Percentiles rank a stretch among this genome's conserved stretches.
Conservation (phyloP, 1,284 basidiomycete genomes). For the Inonotus hispidus region DNA sequence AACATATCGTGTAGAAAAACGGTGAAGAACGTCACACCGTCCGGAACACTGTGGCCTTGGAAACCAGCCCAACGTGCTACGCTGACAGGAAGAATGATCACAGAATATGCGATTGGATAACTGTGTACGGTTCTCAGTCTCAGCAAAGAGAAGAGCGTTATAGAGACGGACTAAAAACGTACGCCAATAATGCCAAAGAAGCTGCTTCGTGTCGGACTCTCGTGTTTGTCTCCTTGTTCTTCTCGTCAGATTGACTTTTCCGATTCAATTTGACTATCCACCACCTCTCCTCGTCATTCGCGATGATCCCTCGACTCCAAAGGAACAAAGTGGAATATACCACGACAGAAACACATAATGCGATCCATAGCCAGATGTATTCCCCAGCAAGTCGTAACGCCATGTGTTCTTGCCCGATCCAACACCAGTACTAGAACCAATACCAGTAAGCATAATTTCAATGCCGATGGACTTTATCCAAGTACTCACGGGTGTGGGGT, state of each 20-base stretch:
- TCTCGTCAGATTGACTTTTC: neutral
- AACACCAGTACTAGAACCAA: constrained; percentile 36
- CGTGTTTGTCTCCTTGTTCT: neutral
- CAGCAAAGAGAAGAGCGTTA: neutral
- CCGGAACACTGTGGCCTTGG: constrained; percentile 23
- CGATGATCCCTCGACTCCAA: constrained; percentile 35
- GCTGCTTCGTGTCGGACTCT: neutral
- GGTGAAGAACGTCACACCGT: constrained; percentile 29
- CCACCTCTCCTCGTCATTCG: constrained; percentile 29
- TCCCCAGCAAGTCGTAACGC: constrained; percentile 33
- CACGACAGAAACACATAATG: constrained; percentile 30
- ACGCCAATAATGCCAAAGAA: constrained; percentile 12
- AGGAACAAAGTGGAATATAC: constrained; percentile 36
- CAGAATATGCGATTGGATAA: constrained; percentile 29
- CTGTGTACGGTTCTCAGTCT: constrained; percentile 16
- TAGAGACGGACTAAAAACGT: neutral
- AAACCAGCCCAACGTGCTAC: constrained; percentile 27
- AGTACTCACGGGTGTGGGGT: constrained; percentile 33
- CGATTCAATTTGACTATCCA: constrained; percentile 28
- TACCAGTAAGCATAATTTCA: neutral
- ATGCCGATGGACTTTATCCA: neutral
- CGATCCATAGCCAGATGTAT: constrained; percentile 42
- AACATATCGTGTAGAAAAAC: constrained; percentile 26
- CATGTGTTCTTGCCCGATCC: constrained; percentile 31
- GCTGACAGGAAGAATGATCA: constrained; percentile 27